Evolutionary conservation across 2,329 filamentous ascomycete species (phyloP).

Genomic region (Didymella segeticola): DNA sequence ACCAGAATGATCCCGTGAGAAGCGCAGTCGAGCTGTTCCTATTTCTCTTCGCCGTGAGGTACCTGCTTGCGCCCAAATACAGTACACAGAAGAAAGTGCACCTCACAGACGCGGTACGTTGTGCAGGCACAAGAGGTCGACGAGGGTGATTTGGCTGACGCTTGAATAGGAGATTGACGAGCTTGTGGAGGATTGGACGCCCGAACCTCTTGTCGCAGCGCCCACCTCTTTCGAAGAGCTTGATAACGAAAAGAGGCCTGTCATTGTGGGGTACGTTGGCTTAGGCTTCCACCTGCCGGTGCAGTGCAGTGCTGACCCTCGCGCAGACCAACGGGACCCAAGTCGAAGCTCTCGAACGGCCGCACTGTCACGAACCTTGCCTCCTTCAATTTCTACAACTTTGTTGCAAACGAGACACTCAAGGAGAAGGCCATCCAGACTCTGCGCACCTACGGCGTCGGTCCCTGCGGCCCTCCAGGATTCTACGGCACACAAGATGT

Average conservation of each 20-base stretch:
- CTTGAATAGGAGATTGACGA: slow-evolving; percentile 83
- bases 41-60: slow-evolving; percentile 93
- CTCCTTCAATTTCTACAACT: slow-evolving; percentile 97
- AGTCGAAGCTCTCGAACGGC: slow-evolving; percentile 85
- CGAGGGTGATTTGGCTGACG: slow-evolving; percentile 21
- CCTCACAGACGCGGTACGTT: slow-evolving; percentile 75
- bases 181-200: slow-evolving; percentile 93
- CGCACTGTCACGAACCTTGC: slow-evolving; percentile 92
- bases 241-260: slow-evolving; percentile 82
- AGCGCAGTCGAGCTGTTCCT: slow-evolving; percentile 92
- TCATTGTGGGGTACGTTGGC: slow-evolving; percentile 78
- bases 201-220: slow-evolving; percentile 83
- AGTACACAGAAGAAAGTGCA: slow-evolving; percentile 89
- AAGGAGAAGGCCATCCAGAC: slow-evolving; percentile 96
- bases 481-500: slow-evolving; percentile 99
- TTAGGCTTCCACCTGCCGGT: not conserved
- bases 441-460: slow-evolving; percentile 92
- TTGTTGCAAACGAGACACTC: slow-evolving; percentile 88
- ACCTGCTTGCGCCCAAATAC: slow-evolving; percentile 90
- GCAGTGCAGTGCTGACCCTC: slow-evolving; percentile 18
- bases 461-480: slow-evolving; percentile 93
- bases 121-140: not conserved
- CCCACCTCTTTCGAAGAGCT: slow-evolving; percentile 77
- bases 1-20: slow-evolving; percentile 95
- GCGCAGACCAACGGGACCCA: slow-evolving; percentile 81